Base-by-base conservation (phyloP, 1,284 basidiomycete genomes). In the Termitomyces sp. region DNA sequence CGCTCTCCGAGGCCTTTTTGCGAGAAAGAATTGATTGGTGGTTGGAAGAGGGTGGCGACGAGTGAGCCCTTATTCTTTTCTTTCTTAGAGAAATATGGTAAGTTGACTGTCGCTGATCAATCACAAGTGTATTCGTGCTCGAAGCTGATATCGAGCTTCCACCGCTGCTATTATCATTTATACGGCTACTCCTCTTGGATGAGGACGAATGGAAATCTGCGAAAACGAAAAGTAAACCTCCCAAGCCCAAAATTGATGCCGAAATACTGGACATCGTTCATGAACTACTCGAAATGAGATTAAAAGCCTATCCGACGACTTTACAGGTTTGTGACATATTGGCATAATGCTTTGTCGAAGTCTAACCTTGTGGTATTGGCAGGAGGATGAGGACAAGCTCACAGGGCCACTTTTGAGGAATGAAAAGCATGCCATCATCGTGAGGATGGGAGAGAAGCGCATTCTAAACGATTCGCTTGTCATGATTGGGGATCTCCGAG, bases 41-140 rank as follows among this genome's bases (percentile, higher is more conserved):
- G 90, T 73, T 96, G 7, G 92, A 95, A 60, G 83, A 88, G 67
- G 91, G 90, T 2, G 86, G 90, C 17, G 94, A 96, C 60, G 94
- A 98, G 94, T 95, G 65, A 66, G 90, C 79, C 7, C 24, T 52
- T 31, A 44, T 24, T 52, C 45, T 5, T 33, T 28, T 26, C 24
- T 43, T 15, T 15, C 39, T 31, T 30, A 45, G 31, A 36, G 36
- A 47, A 43, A 44, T 47, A 17, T 8, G 5, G 10, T 24, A 39
- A 39, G 26, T 26, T 49, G 41, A 55, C 44, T 58, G 17, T 40
- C 55, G 34, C 50, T 50, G 46, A 34, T 50, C 36, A 44, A 26
- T 44, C 24, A 38, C 60, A 88, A n/a, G 87, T 56, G 80, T 85
- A 7, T 86, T 89, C 59, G 70, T 86, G 1, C 63, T 88, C 28